Percentiles rank a stretch among this genome's conserved stretches.
Evolutionary conservation across 495 filamentous ascomycete species (phyloP).

Genomic region (Lasiosphaeris hirsuta): DNA sequence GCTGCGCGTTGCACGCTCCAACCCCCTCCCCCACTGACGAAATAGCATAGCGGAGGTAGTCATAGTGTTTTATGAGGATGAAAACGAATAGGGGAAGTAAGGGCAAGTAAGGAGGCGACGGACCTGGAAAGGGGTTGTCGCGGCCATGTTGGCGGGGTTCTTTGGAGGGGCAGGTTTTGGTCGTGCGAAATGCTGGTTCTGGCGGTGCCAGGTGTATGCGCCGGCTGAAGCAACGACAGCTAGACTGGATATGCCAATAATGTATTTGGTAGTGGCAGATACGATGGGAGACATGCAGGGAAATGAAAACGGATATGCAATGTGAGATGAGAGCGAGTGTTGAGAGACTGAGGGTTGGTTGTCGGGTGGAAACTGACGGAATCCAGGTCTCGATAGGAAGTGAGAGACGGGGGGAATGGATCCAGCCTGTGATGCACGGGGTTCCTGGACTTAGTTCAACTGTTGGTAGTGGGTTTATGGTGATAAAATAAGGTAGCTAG

Average conservation of each 20-base stretch:
- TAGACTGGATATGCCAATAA: constrained; percentile 18
- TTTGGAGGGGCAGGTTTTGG: constrained; percentile 3
- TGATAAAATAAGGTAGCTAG: no score
- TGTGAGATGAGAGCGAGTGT: neutral
- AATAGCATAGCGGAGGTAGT: no score
- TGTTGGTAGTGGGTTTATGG: no score
- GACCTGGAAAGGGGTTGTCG: constrained; percentile 47
- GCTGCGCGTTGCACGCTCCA: no score
- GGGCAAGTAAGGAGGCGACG: constrained; percentile 7
- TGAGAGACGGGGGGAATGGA: no score
- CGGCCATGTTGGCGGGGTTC: constrained; percentile 22
- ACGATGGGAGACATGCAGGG: constrained; percentile 12
- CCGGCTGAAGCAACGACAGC: constrained; percentile 20
- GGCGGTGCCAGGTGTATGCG: constrained; percentile 17
- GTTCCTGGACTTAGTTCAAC: no score
- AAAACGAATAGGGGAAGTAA: neutral
- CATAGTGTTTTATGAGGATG: neutral
- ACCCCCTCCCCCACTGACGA: no score
- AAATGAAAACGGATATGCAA: neutral
- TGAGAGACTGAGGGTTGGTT: neutral
- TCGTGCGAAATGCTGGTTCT: neutral
- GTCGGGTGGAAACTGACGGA: neutral
- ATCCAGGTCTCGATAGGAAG: no score
- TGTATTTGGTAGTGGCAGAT: constrained; percentile 11
- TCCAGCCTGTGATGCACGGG: no score